Percentiles rank a stretch among this genome's conserved stretches.
These are phyloP conservation scores for Yamadazyma atlantica DNA, from an alignment of 1,139 yeast species.

Conservation along the genomic window DNA sequence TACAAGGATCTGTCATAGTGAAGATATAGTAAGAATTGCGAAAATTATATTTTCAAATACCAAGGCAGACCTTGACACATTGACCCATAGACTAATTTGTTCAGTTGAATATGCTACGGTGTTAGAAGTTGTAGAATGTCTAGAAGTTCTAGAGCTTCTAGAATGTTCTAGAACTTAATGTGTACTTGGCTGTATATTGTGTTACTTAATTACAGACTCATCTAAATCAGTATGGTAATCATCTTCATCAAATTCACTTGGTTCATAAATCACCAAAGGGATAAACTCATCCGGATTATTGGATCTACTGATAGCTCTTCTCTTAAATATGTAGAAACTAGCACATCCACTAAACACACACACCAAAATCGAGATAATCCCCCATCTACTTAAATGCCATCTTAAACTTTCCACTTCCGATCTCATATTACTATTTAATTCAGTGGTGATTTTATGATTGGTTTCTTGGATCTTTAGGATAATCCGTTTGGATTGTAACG, in stretches of 20 bases:
- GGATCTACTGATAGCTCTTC: slow-evolving; percentile 23
- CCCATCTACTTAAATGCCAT: slow-evolving; percentile 93
- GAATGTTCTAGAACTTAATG: background rate
- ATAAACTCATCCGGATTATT: slow-evolving; percentile 36
- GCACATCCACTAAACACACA: slow-evolving; percentile 43
- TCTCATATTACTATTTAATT: slow-evolving; percentile 76
- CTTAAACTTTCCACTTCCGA: slow-evolving; percentile 85
- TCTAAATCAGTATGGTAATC: slow-evolving; percentile 49
- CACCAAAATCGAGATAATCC: slow-evolving; percentile 60
- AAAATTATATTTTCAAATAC: background rate
- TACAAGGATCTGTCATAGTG: slow-evolving; percentile 48
- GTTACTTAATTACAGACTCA: slow-evolving; percentile 10
- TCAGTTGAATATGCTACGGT: no score
- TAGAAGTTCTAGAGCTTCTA: background rate
- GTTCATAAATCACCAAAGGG: slow-evolving; percentile 48
- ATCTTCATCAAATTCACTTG: slow-evolving; percentile 49
- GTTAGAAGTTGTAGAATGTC: no score
- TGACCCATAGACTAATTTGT: no score
- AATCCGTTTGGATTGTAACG: slow-evolving; percentile 69
- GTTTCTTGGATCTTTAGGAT: slow-evolving; percentile 78
- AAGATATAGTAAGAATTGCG: background rate
- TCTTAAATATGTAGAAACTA: slow-evolving; percentile 39
- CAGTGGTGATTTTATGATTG: slow-evolving; percentile 82
- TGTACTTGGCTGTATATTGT: no score
- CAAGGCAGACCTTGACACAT: background rate